Base-by-base conservation (phyloP, 257 asterid species). In the Rubia yunnanensis region DNA sequence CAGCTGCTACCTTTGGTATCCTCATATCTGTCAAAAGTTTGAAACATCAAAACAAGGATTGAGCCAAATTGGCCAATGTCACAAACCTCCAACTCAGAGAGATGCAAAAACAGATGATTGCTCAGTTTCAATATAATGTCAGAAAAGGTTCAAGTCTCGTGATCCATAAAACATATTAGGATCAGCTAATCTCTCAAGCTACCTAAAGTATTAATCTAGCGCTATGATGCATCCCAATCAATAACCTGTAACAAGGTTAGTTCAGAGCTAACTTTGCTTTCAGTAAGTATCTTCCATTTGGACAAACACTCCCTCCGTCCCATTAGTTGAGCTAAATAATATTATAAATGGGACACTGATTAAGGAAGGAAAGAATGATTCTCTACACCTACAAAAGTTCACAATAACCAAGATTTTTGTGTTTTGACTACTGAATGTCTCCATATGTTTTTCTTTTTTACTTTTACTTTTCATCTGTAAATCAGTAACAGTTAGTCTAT, bases 1-100 rank as follows among this genome's bases (percentile, higher is more conserved):
- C 89, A 66, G 85, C 86, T n/a, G 83, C 86, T 22, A 85, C 80
- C 81, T 87, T 87, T 60, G 96, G 96, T 41, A 74, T 72, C 64
- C 89, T 81, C 95, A 92, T 82, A 74, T 92, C 98, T 91, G 89
- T 67, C 48, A 68, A 66, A 52, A 35, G 27, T 44, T 61, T 60
- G 31, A 60, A 72, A n/a, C n/a, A n/a, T n/a, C n/a, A n/a, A n/a
- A 64, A 15, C 17, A 65, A 30, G 17, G 17, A 52, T 1, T 28
- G 4, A 14, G 27, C 27, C 30, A 60, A 41, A 26, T n/a, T n/a
- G 55, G 14, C 26, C 27, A 59, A 50, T 28, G 71, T 27, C 18
- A 61, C 5, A 7, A 56, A 56, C 44, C 56, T 39, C 44, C 36
- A 27, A 66, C 27, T 22, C 44, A 18, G 14, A 67, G 53, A 44